Evolutionary conservation across 2,329 filamentous ascomycete species (phyloP).

Genomic region (Leptographium wingfieldii): DNA sequence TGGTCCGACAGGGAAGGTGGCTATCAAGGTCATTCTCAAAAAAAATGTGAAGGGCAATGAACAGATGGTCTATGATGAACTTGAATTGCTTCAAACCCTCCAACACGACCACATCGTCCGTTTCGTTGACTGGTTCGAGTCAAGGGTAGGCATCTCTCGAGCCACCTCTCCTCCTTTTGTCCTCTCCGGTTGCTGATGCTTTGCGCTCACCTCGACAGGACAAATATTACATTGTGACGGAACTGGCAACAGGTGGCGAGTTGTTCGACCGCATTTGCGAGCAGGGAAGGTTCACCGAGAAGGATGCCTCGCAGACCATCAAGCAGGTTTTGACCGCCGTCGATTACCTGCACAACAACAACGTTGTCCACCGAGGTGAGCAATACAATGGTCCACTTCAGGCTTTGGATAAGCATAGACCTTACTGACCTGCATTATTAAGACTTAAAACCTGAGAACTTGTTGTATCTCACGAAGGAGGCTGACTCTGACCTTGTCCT

Average conservation of each 20-base stretch:
- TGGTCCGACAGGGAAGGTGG: conserved; percentile 69
- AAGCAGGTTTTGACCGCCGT: conserved; percentile 87
- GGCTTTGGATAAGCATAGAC: background rate
- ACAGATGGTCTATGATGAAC: conserved; percentile 96
- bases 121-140: conserved; percentile 99
- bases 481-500: conserved; percentile 75
- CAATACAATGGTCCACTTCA: background rate
- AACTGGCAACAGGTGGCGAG: conserved; percentile 90
- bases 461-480: conserved; percentile 77
- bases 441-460: conserved; percentile 98
- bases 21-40: conserved; percentile 98
- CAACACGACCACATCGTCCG: conserved; percentile 92
- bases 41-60: conserved; percentile 98
- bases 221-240: conserved; percentile 98
- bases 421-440: conserved; percentile 5
- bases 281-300: conserved; percentile 95
- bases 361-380: conserved; percentile 87
- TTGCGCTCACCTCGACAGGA: conserved; percentile 44
- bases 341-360: conserved; percentile 84
- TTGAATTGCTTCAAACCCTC: conserved; percentile 82
- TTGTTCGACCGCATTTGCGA: conserved; percentile 97
- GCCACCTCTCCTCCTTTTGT: background rate
- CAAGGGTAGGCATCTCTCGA: conserved; percentile 51
- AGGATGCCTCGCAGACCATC: conserved; percentile 92
- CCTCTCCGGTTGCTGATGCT: background rate